These are phyloP conservation scores for Fusarium floridanum DNA, from an alignment of 2,329 filamentous ascomycete genomes.

Conservation along the genomic window DNA sequence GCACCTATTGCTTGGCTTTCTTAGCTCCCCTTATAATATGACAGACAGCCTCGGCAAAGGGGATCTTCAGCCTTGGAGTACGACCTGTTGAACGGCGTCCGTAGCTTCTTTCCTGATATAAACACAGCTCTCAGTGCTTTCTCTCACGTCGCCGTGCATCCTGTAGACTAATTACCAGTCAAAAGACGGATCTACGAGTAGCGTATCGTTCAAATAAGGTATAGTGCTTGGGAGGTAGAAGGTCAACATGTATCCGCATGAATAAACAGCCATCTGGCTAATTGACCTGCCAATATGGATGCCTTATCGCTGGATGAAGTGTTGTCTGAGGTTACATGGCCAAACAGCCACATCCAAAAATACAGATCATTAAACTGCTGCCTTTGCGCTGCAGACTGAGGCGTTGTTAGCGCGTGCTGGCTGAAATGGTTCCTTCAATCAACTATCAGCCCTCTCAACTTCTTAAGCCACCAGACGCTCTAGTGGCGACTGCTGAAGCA, in stretches of 20 bases:
- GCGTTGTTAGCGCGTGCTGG: neutral
- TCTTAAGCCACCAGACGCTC: neutral
- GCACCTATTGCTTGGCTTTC: neutral
- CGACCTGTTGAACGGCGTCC: neutral
- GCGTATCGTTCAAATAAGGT: neutral
- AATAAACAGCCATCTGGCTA: neutral
- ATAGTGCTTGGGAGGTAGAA: neutral
- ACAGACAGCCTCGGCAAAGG: neutral
- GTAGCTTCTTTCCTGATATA: neutral
- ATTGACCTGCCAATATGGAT: neutral
- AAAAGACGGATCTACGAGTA: neutral
- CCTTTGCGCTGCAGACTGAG: neutral
- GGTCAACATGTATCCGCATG: neutral
- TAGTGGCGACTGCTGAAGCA: neutral
- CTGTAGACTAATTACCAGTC: neutral
- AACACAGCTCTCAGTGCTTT: neutral
- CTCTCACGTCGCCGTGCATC: neutral
- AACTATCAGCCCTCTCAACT: neutral
- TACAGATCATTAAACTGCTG: neutral
- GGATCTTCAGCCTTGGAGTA: neutral
- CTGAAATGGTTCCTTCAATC: constrained; percentile 1
- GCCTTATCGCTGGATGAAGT: neutral
- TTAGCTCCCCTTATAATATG: neutral
- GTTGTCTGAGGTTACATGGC: neutral
- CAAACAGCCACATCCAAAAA: neutral